Evolutionary conservation across 495 filamentous ascomycete genomes (phyloP).

Genomic region (Annulohypoxylon maeteangense): DNA sequence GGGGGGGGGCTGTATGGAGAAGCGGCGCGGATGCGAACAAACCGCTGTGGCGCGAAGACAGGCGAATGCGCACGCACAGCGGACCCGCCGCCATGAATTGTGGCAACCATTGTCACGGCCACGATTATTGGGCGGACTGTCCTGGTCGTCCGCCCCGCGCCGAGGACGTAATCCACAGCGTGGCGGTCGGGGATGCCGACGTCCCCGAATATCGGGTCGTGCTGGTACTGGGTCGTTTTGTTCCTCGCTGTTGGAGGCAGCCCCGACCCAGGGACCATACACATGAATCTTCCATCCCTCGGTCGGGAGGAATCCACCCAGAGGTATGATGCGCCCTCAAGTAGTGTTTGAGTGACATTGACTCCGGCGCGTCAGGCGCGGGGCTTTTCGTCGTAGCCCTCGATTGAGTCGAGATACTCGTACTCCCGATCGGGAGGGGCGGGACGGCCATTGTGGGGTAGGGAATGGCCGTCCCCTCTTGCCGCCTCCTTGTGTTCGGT

Average conservation of each 20-base stretch:
- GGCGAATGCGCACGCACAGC: no score
- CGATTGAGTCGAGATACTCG: not conserved
- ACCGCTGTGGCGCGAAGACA: no score
- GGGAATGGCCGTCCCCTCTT: not conserved
- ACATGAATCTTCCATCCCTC: no score
- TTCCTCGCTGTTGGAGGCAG: no score
- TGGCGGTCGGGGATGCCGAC: conserved; percentile 7
- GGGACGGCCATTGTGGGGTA: not conserved
- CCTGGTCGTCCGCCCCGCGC: no score
- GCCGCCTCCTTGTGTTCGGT: not conserved
- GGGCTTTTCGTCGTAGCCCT: not conserved
- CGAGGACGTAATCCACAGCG: no score
- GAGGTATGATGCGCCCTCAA: not conserved
- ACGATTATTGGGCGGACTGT: no score
- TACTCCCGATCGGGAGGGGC: not conserved
- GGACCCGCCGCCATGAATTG: no score
- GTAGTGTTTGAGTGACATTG: not conserved
- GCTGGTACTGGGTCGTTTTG: not conserved
- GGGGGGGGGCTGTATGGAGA: no score
- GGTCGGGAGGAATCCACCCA: not conserved
- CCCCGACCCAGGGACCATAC: no score
- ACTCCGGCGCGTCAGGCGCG: not conserved
- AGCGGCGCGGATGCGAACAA: no score
- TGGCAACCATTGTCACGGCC: no score
- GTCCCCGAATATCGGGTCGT: conserved; percentile 6